These are phyloP conservation scores for Warburgia ugandensis DNA, from an alignment of 164 flowering plant genomes.

Conservation along the genomic window DNA sequence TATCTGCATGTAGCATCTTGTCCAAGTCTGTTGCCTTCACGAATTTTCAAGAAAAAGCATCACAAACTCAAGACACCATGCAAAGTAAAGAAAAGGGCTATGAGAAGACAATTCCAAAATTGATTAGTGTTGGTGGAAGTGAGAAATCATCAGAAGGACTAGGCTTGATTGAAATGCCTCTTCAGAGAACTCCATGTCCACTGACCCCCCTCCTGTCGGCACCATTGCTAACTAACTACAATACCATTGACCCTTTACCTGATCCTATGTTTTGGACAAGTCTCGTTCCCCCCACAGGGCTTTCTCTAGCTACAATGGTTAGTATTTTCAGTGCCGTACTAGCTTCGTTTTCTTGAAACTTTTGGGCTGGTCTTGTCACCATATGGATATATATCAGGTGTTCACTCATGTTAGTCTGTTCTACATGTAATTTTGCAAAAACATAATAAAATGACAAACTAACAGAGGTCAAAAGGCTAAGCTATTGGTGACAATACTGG, in stretches of 20 bases:
- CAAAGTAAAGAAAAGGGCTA: too few species aligned
- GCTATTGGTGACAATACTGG: too few species aligned
- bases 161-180: conserved; percentile 45
- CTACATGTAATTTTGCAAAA: too few species aligned
- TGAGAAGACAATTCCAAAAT: conserved; percentile 52
- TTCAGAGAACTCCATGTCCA: conserved; percentile 49
- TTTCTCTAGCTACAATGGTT: conserved; percentile 59
- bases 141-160: conserved; percentile 45
- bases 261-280: conserved; percentile 80
- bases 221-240: conserved; percentile 59
- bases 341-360: too few species aligned
- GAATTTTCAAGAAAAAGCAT: conserved; percentile 61
- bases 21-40: conserved; percentile 77
- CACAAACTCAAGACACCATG: conserved; percentile 28
- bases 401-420: too few species aligned
- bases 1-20: conserved; percentile 71
- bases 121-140: conserved; percentile 41
- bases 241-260: conserved; percentile 50
- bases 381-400: too few species aligned
- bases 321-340: too few species aligned
- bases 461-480: too few species aligned
- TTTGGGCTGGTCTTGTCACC: background rate
- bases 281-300: conserved; percentile 53
- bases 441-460: too few species aligned
- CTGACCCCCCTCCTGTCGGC: conserved; percentile 56